Evolutionary conservation across 768 basidiomycete species (phyloP).

Genomic region (Suillus decipiens): DNA sequence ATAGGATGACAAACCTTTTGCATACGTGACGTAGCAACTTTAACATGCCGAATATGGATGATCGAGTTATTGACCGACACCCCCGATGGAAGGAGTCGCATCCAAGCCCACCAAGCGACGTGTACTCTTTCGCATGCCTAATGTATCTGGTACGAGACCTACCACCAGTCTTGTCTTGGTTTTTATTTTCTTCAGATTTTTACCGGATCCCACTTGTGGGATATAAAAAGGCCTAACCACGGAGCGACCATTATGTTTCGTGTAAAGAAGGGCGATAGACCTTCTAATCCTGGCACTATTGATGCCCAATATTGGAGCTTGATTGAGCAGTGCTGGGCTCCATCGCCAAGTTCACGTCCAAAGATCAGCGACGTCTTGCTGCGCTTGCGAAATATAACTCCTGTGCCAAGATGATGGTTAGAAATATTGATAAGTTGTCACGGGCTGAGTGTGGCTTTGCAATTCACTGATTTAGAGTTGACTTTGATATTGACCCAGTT

Average conservation of each 20-base stretch:
- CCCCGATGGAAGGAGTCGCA: not conserved
- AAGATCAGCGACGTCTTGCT: not conserved
- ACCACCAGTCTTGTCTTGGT: not conserved
- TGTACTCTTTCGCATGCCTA: conserved; percentile 7
- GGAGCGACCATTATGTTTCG: rapidly evolving
- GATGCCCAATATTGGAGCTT: not conserved
- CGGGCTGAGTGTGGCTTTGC: not conserved
- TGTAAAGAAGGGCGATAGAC: not conserved
- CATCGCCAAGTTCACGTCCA: not conserved
- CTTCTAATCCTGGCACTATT: not conserved
- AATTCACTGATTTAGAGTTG: not conserved
- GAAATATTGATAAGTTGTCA: not conserved
- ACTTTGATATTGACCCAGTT: not conserved
- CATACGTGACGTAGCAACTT: not conserved
- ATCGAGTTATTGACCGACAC: not conserved
- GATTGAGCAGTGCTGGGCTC: not conserved
- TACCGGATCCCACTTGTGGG: not conserved
- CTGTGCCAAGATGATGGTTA: not conserved
- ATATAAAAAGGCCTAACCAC: too few relatives aligned
- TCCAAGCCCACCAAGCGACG: not conserved
- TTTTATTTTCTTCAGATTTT: not conserved
- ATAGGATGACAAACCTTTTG: not conserved
- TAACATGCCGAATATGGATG: not conserved
- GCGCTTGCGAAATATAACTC: conserved; percentile 11
- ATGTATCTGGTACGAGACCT: not conserved